A percentile compares a stretch with the other conserved stretches of the same genome.
phyloP scores from a whole-genome alignment of 164 flowering plant species.

The Annona squamosa region DNA sequence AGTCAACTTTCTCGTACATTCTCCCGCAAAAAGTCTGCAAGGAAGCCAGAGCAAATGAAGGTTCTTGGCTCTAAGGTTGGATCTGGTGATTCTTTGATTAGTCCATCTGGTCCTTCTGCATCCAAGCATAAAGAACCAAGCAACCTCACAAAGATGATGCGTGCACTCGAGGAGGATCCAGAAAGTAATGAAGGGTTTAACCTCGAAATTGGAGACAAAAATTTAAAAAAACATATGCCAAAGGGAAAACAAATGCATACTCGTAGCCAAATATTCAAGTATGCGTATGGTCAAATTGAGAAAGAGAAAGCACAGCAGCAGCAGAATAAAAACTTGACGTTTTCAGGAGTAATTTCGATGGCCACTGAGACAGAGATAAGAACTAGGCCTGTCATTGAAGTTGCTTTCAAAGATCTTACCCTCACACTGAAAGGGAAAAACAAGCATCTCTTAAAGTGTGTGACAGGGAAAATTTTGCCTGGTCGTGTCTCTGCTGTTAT shows the following conservation, averaged over 20 bases:
- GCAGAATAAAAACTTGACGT: conserved; percentile 66
- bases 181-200: conserved; percentile 65
- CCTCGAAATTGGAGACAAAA: conserved; percentile 65
- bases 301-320: conserved; percentile 89
- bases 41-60: conserved; percentile 28
- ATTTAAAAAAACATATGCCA: conserved; percentile 50
- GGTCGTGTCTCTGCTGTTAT: conserved; percentile 96
- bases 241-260: conserved; percentile 73
- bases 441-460: conserved; percentile 72
- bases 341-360: conserved; percentile 85
- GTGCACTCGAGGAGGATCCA: conserved; percentile 55
- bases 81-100: conserved; percentile 40
- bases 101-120: conserved; percentile 28
- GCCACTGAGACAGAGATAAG: conserved; percentile 64
- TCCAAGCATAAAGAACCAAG: conserved; percentile 59
- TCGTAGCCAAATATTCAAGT: conserved; percentile 88
- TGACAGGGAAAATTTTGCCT: conserved; percentile 83
- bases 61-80: conserved; percentile 36
- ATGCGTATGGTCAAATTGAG: conserved; percentile 96
- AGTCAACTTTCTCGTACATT: conserved; percentile 79
- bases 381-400: conserved; percentile 76
- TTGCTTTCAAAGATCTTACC: conserved; percentile 90
- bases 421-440: conserved; percentile 77
- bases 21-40: conserved; percentile 55
- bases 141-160: conserved; percentile 62